These are phyloP conservation scores for Amoebophrya sp. DNA, from an alignment of 169 alveolate genomes.

Conservation along the genomic window DNA sequence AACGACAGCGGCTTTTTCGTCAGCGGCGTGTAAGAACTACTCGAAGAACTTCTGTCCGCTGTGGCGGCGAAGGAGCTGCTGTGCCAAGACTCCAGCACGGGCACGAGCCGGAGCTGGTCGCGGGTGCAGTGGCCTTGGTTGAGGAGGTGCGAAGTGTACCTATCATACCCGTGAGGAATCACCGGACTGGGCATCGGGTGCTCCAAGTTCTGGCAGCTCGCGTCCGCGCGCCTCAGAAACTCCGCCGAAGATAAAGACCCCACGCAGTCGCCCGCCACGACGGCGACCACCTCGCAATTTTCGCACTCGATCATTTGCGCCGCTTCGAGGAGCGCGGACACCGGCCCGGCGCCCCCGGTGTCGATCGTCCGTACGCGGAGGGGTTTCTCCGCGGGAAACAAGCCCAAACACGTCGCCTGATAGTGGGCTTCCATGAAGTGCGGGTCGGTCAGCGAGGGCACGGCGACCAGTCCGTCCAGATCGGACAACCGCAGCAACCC, in stretches of 20 bases:
- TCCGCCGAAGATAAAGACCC: constrained; percentile 16
- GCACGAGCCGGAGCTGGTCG: constrained; percentile 42
- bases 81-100: constrained; percentile 38
- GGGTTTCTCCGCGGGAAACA: background rate
- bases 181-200: constrained; percentile 30
- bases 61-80: too few relatives aligned
- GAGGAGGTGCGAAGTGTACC: background rate
- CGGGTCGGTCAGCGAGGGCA: constrained; percentile 41
- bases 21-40: too few relatives aligned
- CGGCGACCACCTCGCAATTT: constrained; percentile 41
- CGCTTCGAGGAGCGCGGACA: background rate
- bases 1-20: too few relatives aligned
- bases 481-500: background rate
- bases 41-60: too few relatives aligned
- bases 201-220: constrained; percentile 31
- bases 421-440: constrained; percentile 46
- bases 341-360: constrained; percentile 46
- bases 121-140: constrained; percentile 21
- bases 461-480: constrained; percentile 42
- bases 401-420: constrained; percentile 24
- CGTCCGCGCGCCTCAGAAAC: constrained; percentile 38
- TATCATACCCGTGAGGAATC: constrained; percentile 42
- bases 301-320: constrained; percentile 11
- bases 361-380: constrained; percentile 46
- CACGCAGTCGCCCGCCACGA: constrained; percentile 43